A percentile compares a stretch with the other conserved stretches of the same genome.
These are phyloP conservation scores for Xanthoconium purpureum DNA, from an alignment of 768 basidiomycete genomes.

Conservation along the genomic window DNA sequence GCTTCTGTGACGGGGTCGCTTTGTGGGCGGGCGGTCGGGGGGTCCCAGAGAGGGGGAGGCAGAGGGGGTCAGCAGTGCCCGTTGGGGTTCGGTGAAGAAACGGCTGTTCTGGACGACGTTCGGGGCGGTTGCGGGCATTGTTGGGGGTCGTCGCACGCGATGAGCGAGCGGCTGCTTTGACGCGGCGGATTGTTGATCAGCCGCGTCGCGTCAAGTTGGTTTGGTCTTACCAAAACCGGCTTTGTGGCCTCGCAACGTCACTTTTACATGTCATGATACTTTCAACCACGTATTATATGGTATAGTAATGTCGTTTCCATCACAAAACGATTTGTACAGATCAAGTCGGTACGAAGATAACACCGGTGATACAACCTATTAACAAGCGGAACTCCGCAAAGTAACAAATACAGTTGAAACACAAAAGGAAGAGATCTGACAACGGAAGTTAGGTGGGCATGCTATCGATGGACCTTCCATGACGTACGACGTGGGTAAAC, in stretches of 20 bases:
- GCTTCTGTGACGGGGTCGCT: slow-evolving; percentile 48
- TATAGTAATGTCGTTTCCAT: slow-evolving; percentile 10
- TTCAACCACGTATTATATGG: slow-evolving; percentile 6
- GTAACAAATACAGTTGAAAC: slow-evolving; percentile 5
- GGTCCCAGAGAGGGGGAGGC: slow-evolving; percentile 29
- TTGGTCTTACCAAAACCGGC: slow-evolving; percentile 14
- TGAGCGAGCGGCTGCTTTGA: slow-evolving; percentile 1
- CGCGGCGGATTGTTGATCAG: slow-evolving; percentile 8
- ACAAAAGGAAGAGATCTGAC: slow-evolving; percentile 8
- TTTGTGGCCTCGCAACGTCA: neutral
- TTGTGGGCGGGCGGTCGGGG: slow-evolving; percentile 41
- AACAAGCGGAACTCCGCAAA: neutral
- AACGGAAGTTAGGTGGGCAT: neutral
- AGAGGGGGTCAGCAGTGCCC: slow-evolving; percentile 24
- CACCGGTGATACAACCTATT: slow-evolving; percentile 10
- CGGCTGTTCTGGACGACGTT: neutral
- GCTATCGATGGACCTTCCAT: neutral
- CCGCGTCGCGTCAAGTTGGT: slow-evolving; percentile 12
- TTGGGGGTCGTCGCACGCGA: slow-evolving; percentile 5
- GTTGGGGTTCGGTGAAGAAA: slow-evolving; percentile 11
- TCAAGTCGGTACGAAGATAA: slow-evolving; percentile 3
- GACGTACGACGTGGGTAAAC: slow-evolving; percentile 5
- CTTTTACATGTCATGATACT: slow-evolving; percentile 12
- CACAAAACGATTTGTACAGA: slow-evolving; percentile 10
- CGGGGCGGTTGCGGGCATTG: slow-evolving; percentile 10